Conservation (phyloP, 345 rosid genomes). For the Citrus sp. region DNA sequence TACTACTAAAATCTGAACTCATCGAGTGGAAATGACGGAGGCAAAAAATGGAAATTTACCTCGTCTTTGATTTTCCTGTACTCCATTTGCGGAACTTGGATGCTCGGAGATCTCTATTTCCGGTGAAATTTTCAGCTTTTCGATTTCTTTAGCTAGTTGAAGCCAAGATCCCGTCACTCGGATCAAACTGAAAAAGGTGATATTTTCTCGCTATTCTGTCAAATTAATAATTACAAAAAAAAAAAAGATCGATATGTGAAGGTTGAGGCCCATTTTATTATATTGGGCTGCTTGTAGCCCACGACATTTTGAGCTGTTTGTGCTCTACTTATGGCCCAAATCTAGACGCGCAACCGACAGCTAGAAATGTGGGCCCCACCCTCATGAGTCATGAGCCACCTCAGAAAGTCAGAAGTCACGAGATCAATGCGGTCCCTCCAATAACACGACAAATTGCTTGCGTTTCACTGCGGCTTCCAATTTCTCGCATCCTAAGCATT, state of each 20-base stretch:
- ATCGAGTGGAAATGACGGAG: not conserved
- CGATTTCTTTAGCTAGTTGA: not conserved
- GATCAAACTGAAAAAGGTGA: not conserved
- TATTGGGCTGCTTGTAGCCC: not conserved
- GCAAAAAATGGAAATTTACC: constrained; percentile 26
- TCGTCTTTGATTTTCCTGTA: constrained; percentile 77
- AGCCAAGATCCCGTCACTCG: not conserved
- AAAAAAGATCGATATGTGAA: not conserved
- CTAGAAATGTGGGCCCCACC: not conserved
- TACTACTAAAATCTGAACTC: not conserved
- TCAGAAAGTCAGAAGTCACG: not conserved
- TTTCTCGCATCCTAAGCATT: not conserved
- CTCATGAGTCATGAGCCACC: not conserved
- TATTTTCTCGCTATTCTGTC: not conserved
- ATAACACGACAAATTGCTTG: not conserved
- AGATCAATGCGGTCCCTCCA: not conserved
- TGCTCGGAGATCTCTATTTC: constrained; percentile 31
- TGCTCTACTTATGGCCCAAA: not conserved
- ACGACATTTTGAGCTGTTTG: not conserved
- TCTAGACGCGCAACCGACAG: not conserved
- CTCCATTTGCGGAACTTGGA: constrained; percentile 46
- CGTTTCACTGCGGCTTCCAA: not conserved
- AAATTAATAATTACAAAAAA: not conserved
- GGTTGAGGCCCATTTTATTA: not conserved
- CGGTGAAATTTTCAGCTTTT: not conserved